Evolutionary conservation across 441 rosid species (phyloP).

Genomic region (Adansonia gregorii): DNA sequence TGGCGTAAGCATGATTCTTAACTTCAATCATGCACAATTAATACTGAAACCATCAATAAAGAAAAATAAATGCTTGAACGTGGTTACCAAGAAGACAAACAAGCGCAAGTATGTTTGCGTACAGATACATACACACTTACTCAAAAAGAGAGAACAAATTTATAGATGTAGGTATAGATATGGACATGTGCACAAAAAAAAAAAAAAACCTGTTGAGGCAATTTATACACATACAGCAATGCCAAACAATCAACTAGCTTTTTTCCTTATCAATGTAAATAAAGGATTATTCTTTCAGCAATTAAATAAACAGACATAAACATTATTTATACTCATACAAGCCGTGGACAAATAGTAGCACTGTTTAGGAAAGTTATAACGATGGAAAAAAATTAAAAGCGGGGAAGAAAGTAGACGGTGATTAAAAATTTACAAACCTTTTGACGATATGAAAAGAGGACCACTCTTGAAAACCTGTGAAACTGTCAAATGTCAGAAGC

Average conservation of each 20-base stretch:
- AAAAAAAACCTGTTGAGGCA: neutral
- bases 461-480: conserved; percentile 95
- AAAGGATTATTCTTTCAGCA: neutral
- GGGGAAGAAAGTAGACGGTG: conserved; percentile 6
- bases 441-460: conserved; percentile 92
- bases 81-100: conserved; percentile 8
- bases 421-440: conserved; percentile 56
- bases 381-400: neutral
- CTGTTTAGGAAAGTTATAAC: neutral
- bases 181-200: neutral
- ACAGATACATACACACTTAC: neutral
- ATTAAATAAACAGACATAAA: conserved; percentile 2
- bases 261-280: neutral
- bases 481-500: conserved; percentile 22
- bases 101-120: neutral
- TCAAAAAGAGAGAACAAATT: neutral
- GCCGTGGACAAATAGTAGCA: neutral
- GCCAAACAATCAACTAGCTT: neutral
- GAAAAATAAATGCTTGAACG: neutral
- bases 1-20: neutral
- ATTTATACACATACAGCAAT: neutral
- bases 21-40: conserved; percentile 7
- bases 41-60: neutral
- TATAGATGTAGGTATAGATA: neutral
- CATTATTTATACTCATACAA: neutral